A percentile compares a stretch with the other conserved stretches of the same genome.
Evolutionary conservation across 73 alveolate species (phyloP).

Genomic region (Paramecium tetraurelia): DNA sequence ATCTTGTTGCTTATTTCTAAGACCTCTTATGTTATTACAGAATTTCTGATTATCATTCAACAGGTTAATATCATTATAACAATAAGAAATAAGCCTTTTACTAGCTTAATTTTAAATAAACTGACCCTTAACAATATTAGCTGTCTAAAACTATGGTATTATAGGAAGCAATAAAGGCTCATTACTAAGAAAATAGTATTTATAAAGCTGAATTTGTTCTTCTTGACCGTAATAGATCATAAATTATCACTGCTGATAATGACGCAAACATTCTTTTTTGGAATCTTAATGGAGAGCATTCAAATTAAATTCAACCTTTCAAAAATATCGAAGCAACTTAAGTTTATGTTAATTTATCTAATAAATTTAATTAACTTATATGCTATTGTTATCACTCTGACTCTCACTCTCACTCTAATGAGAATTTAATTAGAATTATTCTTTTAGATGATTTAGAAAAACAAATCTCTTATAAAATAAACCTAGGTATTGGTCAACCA

Average conservation of each 20-base stretch:
- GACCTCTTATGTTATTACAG: not conserved
- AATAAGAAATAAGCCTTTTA: not conserved
- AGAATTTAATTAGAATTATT: not conserved
- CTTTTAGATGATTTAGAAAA: not conserved
- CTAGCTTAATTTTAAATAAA: not conserved
- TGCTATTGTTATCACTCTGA: no score
- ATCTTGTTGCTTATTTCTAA: not conserved
- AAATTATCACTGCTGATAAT: not conserved
- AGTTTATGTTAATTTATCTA: not conserved
- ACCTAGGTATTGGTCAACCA: not conserved
- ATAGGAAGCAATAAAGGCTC: not conserved
- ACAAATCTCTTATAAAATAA: not conserved
- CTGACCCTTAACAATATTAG: no score
- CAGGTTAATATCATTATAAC: not conserved
- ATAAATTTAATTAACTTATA: not conserved
- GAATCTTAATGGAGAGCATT: not conserved
- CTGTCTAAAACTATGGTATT: not conserved
- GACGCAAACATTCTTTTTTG: not conserved
- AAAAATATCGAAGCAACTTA: not conserved
- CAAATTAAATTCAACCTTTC: not conserved
- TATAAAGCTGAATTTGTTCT: not conserved
- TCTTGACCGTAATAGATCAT: not conserved
- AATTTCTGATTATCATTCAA: not conserved
- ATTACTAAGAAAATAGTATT: not conserved
- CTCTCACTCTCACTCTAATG: no score